Evolutionary conservation across 768 basidiomycete genomes (phyloP).

Genomic region (Tremella mesenterica): DNA sequence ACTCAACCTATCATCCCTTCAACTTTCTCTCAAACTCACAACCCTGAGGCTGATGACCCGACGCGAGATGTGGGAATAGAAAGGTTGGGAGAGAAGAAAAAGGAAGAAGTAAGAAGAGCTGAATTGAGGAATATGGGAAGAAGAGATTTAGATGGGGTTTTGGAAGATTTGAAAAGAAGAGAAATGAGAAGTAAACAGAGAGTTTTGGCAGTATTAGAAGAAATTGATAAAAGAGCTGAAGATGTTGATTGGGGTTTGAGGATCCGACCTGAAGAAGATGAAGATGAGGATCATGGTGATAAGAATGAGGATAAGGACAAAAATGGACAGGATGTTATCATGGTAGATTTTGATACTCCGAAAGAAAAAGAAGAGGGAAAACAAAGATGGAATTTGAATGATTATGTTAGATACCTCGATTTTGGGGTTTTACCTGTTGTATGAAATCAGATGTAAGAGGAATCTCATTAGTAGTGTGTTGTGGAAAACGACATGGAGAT

Average conservation of each 20-base stretch:
- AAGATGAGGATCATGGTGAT: slow-evolving; percentile 9
- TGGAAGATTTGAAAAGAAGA: slow-evolving; percentile 6
- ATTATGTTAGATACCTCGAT: slow-evolving; percentile 30
- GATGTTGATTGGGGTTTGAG: slow-evolving; percentile 19
- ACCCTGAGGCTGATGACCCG: slow-evolving; percentile 6
- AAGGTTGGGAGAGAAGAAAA: too few relatives aligned
- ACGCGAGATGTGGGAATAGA: not conserved
- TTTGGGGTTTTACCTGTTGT: slow-evolving; percentile 12
- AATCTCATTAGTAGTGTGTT: too few relatives aligned
- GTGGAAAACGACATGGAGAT: too few relatives aligned
- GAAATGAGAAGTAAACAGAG: slow-evolving; percentile 9
- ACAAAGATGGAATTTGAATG: slow-evolving; percentile 23
- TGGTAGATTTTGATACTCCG: not conserved
- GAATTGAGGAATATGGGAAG: slow-evolving; percentile 14
- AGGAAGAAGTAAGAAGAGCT: slow-evolving; percentile 2
- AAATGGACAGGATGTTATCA: slow-evolving; percentile 5
- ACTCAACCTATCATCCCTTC: slow-evolving; percentile 11
- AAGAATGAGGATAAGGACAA: slow-evolving; percentile 4
- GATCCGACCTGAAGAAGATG: slow-evolving; percentile 12
- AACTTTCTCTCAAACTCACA: slow-evolving; percentile 6
- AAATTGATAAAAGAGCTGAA: slow-evolving; percentile 17
- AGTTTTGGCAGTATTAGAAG: slow-evolving; percentile 8
- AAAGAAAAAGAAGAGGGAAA: slow-evolving; percentile 7
- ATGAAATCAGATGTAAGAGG: too few relatives aligned
- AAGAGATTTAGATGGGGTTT: slow-evolving; percentile 3